Conservation (phyloP, 192 early-diverging fungal species). For the Fimicolochytrium jonesii region DNA sequence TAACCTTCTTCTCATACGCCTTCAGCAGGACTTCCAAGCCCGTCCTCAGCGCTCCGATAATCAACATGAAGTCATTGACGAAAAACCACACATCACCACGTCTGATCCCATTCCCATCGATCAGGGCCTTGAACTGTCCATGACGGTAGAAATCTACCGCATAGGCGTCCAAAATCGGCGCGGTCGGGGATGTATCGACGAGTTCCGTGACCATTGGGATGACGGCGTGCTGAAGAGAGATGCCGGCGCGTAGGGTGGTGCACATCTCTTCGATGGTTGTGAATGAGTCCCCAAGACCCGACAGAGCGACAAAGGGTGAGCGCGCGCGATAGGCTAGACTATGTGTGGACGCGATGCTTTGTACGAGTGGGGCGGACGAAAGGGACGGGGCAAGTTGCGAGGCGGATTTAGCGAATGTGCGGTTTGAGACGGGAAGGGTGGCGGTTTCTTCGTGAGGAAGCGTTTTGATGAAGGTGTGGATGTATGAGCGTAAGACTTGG, state of each 20-base stretch:
- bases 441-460: not conserved
- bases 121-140: conserved; percentile 19
- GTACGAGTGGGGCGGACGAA: not conserved
- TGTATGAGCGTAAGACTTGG: conserved; percentile 1
- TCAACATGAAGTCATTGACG: conserved; percentile 18
- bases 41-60: not conserved
- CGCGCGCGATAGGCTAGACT: conserved; percentile 9
- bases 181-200: not conserved
- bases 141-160: conserved; percentile 28
- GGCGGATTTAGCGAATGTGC: not conserved
- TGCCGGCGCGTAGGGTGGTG: conserved; percentile 4
- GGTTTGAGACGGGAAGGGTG: conserved; percentile 4
- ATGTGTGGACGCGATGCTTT: not conserved
- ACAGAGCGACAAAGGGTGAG: conserved; percentile 29
- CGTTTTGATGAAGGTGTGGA: conserved; percentile 7
- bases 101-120: conserved; percentile 21
- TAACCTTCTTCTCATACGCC: conserved; percentile 6
- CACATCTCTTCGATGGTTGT: conserved; percentile 14
- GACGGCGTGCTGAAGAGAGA: conserved; percentile 9
- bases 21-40: conserved; percentile 3
- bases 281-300: conserved; percentile 25
- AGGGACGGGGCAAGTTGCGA: not conserved
- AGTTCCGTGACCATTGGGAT: conserved; percentile 16
- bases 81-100: conserved; percentile 22
- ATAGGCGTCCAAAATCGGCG: conserved; percentile 21